Base-by-base conservation (phyloP, 257 asterid species). In the Solanum virginianum region DNA sequence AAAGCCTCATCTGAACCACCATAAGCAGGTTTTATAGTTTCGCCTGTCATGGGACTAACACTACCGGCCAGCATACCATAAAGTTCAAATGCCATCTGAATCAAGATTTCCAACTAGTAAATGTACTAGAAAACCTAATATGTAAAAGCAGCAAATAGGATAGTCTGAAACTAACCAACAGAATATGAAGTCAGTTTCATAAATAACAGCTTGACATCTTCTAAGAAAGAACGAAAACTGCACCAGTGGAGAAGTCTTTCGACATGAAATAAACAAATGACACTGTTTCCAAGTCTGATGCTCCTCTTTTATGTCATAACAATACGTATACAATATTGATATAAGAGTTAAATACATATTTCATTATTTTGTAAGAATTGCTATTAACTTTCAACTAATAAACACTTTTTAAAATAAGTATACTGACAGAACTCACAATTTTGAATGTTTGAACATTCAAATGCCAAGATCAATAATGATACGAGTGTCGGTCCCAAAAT, bases 1-100 rank as follows among this genome's bases (percentile, higher is more conserved):
- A 95, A 97, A 85, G 97, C 98, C 91, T 97, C 98, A 62, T 95
- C 97, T 45, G 90, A 95, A 87, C 99, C 98, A 69, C 98, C 98
- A 86, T 94, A 95, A 83, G 97, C 99, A 84, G 98, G 99, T 88
- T 92, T 95, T 82, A 94, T 90, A 88, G 92, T 89, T 90, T 97
- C 99, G 81, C 98, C 99, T 36, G 98, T 97, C 97, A 85, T 87
- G 87, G 98, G 94, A 91, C 98, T 95, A 87, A 95, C 98, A 89
- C 95, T 94, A 89, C 98, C 96, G 80, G 99, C 95, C 88, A 97
- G 94, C 93, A 97, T 83, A 80, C 98, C 98, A 80, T 97, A 94
- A 82, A 97, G 90, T 88, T 96, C 99, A 86, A 92, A 93, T 57
- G 98, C 98, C 98, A 97, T 95, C 98, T 97, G 88, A 84, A 72